Conservation (phyloP, 495 filamentous ascomycete species). For the Aspergillus steynii region DNA sequence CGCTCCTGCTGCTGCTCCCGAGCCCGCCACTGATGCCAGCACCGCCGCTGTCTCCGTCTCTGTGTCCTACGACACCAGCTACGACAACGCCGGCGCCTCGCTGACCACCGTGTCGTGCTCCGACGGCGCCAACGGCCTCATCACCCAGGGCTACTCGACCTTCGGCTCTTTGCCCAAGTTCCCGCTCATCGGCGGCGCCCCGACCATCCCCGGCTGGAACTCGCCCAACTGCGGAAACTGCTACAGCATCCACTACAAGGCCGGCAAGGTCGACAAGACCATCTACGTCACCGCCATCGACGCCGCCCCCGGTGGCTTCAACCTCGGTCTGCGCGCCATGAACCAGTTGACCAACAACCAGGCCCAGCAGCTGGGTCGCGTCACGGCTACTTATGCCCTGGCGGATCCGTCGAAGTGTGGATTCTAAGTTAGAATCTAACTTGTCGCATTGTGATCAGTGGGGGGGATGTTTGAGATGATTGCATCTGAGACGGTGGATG, state of each 20-base stretch:
- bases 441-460: not conserved
- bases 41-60: constrained; percentile 21
- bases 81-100: constrained; percentile 40
- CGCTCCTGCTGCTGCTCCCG: constrained; percentile 14
- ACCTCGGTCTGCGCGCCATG: constrained; percentile 65
- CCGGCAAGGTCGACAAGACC: constrained; percentile 41
- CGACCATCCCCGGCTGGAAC: constrained; percentile 61
- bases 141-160: constrained; percentile 67
- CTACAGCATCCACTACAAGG: constrained; percentile 59
- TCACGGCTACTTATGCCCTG: constrained; percentile 51
- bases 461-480: not conserved
- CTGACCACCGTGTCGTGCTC: constrained; percentile 63
- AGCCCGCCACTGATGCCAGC: not conserved
- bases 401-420: constrained; percentile 44
- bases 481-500: not conserved
- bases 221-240: constrained; percentile 65
- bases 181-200: constrained; percentile 63
- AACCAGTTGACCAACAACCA: constrained; percentile 61
- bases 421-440: constrained; percentile 12
- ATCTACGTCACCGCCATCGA: constrained; percentile 72
- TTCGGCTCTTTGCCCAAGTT: constrained; percentile 57
- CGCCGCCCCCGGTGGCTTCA: constrained; percentile 58
- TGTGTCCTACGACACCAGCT: constrained; percentile 40
- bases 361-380: constrained; percentile 54
- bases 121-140: constrained; percentile 58